Evolutionary conservation across 805 yeast genomes (phyloP), one percentile per base, ranked within the genome.

Genomic region (Ogataea paradorogensis): DNA sequence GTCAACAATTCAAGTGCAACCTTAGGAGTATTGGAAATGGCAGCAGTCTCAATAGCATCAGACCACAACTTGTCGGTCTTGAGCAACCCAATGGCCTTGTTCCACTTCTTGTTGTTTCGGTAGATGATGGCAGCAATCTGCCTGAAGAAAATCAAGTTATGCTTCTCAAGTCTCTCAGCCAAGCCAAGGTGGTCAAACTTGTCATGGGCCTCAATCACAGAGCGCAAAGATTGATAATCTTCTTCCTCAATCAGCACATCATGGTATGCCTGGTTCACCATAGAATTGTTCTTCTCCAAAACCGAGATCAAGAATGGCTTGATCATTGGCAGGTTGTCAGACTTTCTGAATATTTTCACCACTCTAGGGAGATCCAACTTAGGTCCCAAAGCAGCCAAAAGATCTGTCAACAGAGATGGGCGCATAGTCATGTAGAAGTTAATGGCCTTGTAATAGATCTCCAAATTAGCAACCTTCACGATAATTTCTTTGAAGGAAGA

Each of bases 371-470:
- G 82, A 57, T 93, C 99, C 48, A 93, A 73, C 67, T 95, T 86
- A 42, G 96, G 87, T 11, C 90, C 75, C 59, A 93, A 74, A 9
- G 79, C 95, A 7, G 90, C 66, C 55, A 93, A 73, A 62, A 93
- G 73, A 59, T 93, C 99, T 42, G 85, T 84, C 56, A 93, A 73
- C 51, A 91, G 74, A 40, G 90, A 81, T 47, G 99, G 99, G 65
- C 89, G 95, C 68, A 89, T 91, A 38, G 78, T 78, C 64, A 91
- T 80, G 66, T 93, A 93, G 65, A 93, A 93, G 71, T 87, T 90
- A 59, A 93, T 86, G 9, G 98, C 97, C 70, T 89, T 88, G 80
- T 91, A 93, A 69, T 90, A 93, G 43, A 93, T 89, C 71, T 93
- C 99, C 65, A 93, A 73, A 69, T 93, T 93, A 25, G 96, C 84